Evolutionary conservation across 2,329 filamentous ascomycete genomes (phyloP).

Genomic region (Phialocephala subalpina): DNA sequence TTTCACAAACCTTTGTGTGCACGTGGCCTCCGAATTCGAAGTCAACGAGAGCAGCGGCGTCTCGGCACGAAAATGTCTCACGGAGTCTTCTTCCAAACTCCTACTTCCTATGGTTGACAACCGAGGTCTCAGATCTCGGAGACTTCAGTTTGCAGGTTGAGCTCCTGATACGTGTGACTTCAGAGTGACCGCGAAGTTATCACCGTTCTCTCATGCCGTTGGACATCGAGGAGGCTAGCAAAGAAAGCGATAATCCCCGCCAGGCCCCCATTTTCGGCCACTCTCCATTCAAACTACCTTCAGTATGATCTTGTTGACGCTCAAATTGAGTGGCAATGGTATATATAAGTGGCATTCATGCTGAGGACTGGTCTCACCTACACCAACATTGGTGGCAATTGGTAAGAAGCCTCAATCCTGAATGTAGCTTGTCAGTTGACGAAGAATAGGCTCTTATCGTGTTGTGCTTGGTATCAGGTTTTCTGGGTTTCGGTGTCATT

Average conservation of each 20-base stretch:
- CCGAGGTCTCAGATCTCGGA: conserved; percentile 3
- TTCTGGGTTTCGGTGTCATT: conserved; percentile 37
- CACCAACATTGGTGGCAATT: conserved; percentile 51
- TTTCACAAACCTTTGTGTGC: no score
- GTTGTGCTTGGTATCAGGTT: conserved; percentile 44
- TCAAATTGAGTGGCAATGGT: conserved; percentile 13
- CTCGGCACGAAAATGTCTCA: no score
- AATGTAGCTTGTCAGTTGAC: background rate
- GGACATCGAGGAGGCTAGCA: background rate
- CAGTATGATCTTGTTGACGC: background rate
- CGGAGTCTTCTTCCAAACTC: background rate
- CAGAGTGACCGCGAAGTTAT: background rate
- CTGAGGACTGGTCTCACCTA: conserved; percentile 47
- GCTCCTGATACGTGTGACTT: background rate
- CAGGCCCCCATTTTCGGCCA: background rate
- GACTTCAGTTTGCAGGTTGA: background rate
- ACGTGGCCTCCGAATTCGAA: no score
- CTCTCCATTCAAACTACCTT: background rate
- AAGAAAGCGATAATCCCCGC: background rate
- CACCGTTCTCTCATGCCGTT: background rate
- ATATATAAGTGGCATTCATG: conserved; percentile 31
- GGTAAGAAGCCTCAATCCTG: conserved; percentile 36
- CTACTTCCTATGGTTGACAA: background rate
- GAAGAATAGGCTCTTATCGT: conserved; percentile 45
- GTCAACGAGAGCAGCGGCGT: no score